Conservation (phyloP, 305 asterid species). For the Fraxinus floribunda region DNA sequence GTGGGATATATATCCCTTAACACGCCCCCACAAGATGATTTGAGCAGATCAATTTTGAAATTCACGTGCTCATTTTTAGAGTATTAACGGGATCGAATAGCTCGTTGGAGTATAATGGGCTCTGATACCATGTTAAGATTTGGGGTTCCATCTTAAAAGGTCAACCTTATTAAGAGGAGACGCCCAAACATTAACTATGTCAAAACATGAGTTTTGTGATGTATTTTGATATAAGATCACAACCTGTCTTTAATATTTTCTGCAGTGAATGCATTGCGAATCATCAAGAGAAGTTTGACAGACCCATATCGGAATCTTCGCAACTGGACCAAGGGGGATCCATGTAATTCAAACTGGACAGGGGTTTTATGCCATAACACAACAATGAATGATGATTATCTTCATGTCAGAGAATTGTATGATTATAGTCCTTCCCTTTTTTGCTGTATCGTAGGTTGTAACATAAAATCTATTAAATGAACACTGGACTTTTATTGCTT, state of each 20-base stretch:
- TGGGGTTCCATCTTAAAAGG: too few relatives aligned
- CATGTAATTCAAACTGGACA: constrained; percentile 82
- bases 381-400: constrained; percentile 51
- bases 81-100: too few relatives aligned
- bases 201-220: neutral
- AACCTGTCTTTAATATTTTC: constrained; percentile 18
- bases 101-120: too few relatives aligned
- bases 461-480: neutral
- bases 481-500: neutral
- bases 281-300: constrained; percentile 52
- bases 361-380: constrained; percentile 68
- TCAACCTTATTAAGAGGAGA: neutral
- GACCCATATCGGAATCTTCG: constrained; percentile 65
- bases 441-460: neutral
- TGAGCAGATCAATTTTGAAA: too few relatives aligned
- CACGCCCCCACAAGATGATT: too few relatives aligned
- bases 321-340: constrained; percentile 79
- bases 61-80: too few relatives aligned
- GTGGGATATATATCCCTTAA: too few relatives aligned
- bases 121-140: too few relatives aligned
- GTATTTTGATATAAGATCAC: neutral
- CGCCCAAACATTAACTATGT: neutral
- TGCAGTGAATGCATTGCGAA: constrained; percentile 74
- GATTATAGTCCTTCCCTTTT: constrained; percentile 26
- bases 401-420: constrained; percentile 84